Conservation (phyloP, 208 protist genomes). For the Leishmania amazonensis region DNA sequence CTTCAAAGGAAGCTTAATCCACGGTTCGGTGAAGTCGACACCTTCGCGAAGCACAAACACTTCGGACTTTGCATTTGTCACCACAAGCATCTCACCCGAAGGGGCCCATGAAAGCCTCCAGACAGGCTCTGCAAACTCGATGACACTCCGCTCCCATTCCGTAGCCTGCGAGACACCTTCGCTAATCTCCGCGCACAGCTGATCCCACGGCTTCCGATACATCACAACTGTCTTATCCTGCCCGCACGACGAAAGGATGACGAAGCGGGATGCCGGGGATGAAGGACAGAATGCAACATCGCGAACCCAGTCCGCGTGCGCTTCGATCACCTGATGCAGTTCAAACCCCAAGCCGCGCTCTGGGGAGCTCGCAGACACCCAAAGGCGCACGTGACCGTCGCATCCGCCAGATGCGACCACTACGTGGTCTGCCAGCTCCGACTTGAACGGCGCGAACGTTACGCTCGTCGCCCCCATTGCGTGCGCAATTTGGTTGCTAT, state of each 20-base stretch:
- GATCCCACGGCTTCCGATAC: constrained; percentile 78
- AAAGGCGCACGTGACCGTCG: constrained; percentile 80
- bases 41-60: constrained; percentile 75
- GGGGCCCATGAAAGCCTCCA: constrained; percentile 86
- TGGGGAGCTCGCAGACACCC: constrained; percentile 35
- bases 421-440: constrained; percentile 26
- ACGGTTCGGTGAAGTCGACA: constrained; percentile 76
- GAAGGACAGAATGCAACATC: constrained; percentile 82
- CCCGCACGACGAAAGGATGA: constrained; percentile 67
- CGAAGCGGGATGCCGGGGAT: constrained; percentile 52
- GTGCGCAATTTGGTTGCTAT: constrained; percentile 83
- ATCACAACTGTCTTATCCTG: constrained; percentile 79
- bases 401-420: constrained; percentile 83
- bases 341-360: constrained; percentile 39
- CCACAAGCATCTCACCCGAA: constrained; percentile 71
- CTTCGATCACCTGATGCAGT: constrained; percentile 52
- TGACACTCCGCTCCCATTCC: constrained; percentile 71
- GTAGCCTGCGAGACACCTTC: constrained; percentile 24
- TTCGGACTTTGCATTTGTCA: constrained; percentile 67
- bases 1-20: constrained; percentile 69
- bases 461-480: constrained; percentile 83
- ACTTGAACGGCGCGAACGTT: constrained; percentile 67
- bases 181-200: constrained; percentile 34
- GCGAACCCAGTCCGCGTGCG: constrained; percentile 68
- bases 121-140: constrained; percentile 66